Base-by-base conservation (phyloP, 129 eudicot genomes). In the Pittosporum tobira region DNA sequence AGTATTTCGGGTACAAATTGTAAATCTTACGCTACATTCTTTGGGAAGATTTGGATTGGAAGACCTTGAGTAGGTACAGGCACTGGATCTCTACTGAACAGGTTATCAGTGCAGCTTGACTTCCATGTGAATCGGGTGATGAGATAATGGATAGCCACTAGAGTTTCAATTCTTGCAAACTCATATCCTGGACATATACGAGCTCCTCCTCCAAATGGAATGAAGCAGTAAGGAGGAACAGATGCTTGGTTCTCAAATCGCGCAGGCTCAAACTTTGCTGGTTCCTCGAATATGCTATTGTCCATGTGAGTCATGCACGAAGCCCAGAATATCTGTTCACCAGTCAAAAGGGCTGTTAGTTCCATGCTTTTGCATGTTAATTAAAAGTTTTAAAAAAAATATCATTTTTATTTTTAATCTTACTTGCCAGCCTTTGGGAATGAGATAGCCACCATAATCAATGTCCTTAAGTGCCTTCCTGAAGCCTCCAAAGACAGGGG, bases 111-210 rank as follows among this genome's bases (percentile, higher is more conserved):
- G 25, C 79, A 47, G 68, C 72, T 18, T 42, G 80, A 80, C 50
- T 71, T 71, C 94, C 88, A 80, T 4, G 60, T 77, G 48, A 77
- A 84, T 7, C 16, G 60, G 31, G 84, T 77, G 7, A 84, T 74
- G 51, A 82, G 50, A 27, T 60, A 73, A 69, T 77, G 90, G 24
- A 86, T 61, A 37, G 81, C 58, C 23, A 67, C 73, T 26, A 86
- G 73, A 8, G 79, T 79, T 71, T 82, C 90, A 64, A 86, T 82
- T 69, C 62, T 78, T 13, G 90, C 95, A 73, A 86, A 79, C 75
- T 86, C 90, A 14, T 73, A 68, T 36, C 90, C 95, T 8, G 90
- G 87, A 63, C 95, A 86, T 50, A 86, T 82, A 31, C 90, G 76
- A 26, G 79, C 65, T 26, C 90, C 84, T 14, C 69, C 90, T 73